Conservation (phyloP, 257 asterid genomes). For the Eucommia ulmoides region DNA sequence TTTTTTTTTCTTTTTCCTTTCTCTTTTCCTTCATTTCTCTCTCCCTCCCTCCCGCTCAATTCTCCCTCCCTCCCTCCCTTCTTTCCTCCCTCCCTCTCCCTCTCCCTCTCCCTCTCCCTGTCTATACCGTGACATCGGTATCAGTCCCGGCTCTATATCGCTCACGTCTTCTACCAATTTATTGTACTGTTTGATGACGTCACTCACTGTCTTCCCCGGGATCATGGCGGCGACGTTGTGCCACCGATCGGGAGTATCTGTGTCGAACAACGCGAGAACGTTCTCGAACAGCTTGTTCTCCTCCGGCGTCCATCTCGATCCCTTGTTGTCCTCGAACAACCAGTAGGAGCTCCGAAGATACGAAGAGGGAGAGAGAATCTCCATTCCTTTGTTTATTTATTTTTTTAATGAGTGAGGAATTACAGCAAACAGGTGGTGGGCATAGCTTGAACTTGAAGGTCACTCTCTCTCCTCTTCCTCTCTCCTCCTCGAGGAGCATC, state of each 20-base stretch:
- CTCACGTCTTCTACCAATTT: constrained; percentile 58
- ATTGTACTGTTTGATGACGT: constrained; percentile 65
- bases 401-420: too few relatives aligned
- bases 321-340: constrained; percentile 41
- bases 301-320: constrained; percentile 53
- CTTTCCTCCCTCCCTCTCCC: too few relatives aligned
- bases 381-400: constrained; percentile 50
- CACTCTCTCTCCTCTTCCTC: too few relatives aligned
- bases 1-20: too few relatives aligned
- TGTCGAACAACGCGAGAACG: constrained; percentile 74
- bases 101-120: too few relatives aligned
- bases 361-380: constrained; percentile 30
- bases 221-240: constrained; percentile 66
- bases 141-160: constrained; percentile 67
- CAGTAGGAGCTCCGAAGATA: constrained; percentile 28
- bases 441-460: too few relatives aligned
- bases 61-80: too few relatives aligned
- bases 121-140: constrained; percentile 60
- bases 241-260: constrained; percentile 94
- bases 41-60: too few relatives aligned
- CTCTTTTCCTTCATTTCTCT: too few relatives aligned
- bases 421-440: too few relatives aligned
- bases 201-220: constrained; percentile 61
- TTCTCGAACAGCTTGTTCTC: constrained; percentile 71
- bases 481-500: neutral